A percentile compares a stretch with the other conserved stretches of the same genome.
These are phyloP conservation scores for Madurella fahalii DNA, from an alignment of 2,329 filamentous ascomycete species.

Conservation along the genomic window DNA sequence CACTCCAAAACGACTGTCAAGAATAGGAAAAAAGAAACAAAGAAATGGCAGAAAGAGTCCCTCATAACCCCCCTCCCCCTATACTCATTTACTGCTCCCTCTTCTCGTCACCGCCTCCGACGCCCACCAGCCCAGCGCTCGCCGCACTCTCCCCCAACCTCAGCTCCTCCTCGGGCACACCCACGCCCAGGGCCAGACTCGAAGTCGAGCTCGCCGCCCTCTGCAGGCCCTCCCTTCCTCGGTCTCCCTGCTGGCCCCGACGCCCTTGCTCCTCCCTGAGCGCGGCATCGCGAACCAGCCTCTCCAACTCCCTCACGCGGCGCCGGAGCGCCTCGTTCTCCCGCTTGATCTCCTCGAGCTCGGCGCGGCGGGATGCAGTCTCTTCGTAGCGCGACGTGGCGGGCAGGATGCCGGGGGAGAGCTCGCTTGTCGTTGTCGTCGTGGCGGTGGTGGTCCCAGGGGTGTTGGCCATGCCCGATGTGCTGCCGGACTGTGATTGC, in stretches of 20 bases:
- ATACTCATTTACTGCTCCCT: constrained; percentile 2
- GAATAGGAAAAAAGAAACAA: neutral
- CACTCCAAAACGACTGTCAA: too few species aligned
- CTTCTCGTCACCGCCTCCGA: constrained; percentile 29
- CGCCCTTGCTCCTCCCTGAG: constrained; percentile 41
- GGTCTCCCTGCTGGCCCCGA: constrained; percentile 43
- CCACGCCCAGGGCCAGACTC: constrained; percentile 46
- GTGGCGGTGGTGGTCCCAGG: constrained; percentile 25
- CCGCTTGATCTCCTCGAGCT: constrained; percentile 57
- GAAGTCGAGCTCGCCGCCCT: constrained; percentile 44
- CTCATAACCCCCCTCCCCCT: constrained; percentile 1
- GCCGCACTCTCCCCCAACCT: constrained; percentile 60
- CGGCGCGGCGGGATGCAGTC: constrained; percentile 54
- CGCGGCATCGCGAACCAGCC: constrained; percentile 42
- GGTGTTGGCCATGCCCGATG: constrained; percentile 41
- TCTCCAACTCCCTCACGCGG: constrained; percentile 59
- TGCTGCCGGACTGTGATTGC: constrained; percentile 9
- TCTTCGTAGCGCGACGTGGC: constrained; percentile 61
- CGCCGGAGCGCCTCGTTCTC: constrained; percentile 62
- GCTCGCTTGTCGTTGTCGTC: constrained; percentile 29
- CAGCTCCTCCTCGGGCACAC: constrained; percentile 57
- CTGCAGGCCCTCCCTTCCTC: constrained; percentile 31
- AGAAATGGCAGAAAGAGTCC: neutral
- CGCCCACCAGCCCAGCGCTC: constrained; percentile 29
- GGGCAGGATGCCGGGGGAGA: constrained; percentile 52